A percentile compares a stretch with the other conserved stretches of the same genome.
Conservation (phyloP, 2,329 filamentous ascomycete species). For the Ophiosphaerella herpotricha region DNA sequence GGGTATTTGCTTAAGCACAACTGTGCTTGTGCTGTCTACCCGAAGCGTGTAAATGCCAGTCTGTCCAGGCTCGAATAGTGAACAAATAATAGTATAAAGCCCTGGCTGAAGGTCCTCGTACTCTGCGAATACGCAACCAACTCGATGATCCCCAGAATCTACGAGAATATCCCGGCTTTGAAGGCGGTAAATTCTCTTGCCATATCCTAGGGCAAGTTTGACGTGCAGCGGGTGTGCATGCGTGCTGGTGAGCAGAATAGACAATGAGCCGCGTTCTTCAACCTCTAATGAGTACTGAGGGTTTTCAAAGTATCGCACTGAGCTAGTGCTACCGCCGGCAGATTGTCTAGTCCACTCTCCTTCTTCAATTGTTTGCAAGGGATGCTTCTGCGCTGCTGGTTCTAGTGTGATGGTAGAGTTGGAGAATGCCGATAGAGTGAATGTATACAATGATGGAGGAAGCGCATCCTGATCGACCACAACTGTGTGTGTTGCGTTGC, state of each 20-base stretch:
- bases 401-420: constrained; percentile 64
- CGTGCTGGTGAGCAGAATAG: constrained; percentile 73
- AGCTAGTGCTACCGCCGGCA: constrained; percentile 82
- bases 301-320: constrained; percentile 77
- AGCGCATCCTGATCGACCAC: constrained; percentile 81
- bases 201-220: constrained; percentile 78
- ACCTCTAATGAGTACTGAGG: constrained; percentile 79
- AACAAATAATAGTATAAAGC: constrained; percentile 85
- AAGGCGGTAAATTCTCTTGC: constrained; percentile 71
- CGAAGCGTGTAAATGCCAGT: constrained; percentile 74
- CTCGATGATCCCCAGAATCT: constrained; percentile 86
- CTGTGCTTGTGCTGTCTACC: constrained; percentile 67
- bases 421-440: constrained; percentile 85
- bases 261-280: constrained; percentile 63
- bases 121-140: constrained; percentile 74
- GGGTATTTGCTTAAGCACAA: constrained; percentile 65
- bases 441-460: constrained; percentile 74
- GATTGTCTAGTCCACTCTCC: constrained; percentile 78
- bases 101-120: constrained; percentile 66
- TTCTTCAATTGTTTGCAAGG: constrained; percentile 61
- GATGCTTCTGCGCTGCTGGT: constrained; percentile 65
- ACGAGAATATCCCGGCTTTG: constrained; percentile 76
- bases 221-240: constrained; percentile 78
- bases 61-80: constrained; percentile 84
- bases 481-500: constrained; percentile 60